Percentiles rank a stretch among this genome's conserved stretches.
phyloP scores from a whole-genome alignment of 768 basidiomycete species.

The Tremella fuciformis region DNA sequence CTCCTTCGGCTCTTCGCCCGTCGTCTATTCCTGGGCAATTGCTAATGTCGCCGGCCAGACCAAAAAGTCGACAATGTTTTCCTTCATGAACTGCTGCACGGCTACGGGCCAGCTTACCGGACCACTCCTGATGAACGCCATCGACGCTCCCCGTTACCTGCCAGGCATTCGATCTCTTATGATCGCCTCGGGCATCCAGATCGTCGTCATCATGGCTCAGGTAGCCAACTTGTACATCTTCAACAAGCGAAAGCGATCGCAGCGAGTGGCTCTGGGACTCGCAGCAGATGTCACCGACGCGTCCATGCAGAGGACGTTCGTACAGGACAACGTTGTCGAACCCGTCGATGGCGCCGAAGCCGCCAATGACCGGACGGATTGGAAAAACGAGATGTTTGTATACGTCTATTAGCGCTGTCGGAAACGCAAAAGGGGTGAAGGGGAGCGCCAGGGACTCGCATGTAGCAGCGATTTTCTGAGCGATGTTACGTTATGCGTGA shows the following conservation, averaged over 20 bases:
- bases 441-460: too few relatives aligned
- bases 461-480: too few relatives aligned
- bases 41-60: conserved; percentile 41
- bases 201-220: conserved; percentile 21
- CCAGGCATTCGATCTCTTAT: conserved; percentile 33
- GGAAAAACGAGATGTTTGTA: conserved; percentile 16
- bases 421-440: too few relatives aligned
- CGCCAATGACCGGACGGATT: conserved; percentile 14
- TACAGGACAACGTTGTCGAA: conserved; percentile 7
- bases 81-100: conserved; percentile 50
- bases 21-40: conserved; percentile 27
- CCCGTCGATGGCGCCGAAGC: neutral
- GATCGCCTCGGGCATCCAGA: conserved; percentile 26
- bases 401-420: conserved; percentile 14
- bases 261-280: conserved; percentile 44
- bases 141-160: conserved; percentile 39
- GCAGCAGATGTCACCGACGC: conserved; percentile 35
- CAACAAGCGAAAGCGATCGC: conserved; percentile 41
- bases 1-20: conserved; percentile 49
- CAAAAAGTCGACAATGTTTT: conserved; percentile 53
- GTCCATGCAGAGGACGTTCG: conserved; percentile 33
- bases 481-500: too few relatives aligned
- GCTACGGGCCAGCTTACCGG: conserved; percentile 54
- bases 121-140: conserved; percentile 41
- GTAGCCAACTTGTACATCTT: conserved; percentile 27